A percentile compares a stretch with the other conserved stretches of the same genome.
These are phyloP conservation scores for Fulvia fulva DNA, from an alignment of 2,329 filamentous ascomycete species.

Conservation along the genomic window DNA sequence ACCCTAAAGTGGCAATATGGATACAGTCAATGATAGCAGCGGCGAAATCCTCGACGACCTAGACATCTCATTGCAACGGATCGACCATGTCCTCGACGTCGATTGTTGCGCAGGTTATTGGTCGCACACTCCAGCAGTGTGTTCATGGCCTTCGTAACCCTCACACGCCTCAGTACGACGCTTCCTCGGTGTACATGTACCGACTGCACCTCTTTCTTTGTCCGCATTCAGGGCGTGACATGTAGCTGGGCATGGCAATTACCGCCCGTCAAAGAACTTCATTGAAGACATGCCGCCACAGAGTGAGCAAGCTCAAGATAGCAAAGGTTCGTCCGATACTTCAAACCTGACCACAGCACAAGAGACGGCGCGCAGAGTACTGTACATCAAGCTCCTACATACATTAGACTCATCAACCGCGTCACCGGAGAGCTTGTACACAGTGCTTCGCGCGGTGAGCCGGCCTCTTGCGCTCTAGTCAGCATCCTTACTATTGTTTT, in stretches of 20 bases:
- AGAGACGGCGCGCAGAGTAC: slow-evolving; percentile 19
- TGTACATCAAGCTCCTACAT: slow-evolving; percentile 3
- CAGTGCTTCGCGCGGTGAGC: slow-evolving; percentile 19
- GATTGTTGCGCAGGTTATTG: neutral
- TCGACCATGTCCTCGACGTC: neutral
- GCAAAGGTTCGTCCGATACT: slow-evolving; percentile 13
- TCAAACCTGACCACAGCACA: slow-evolving; percentile 15
- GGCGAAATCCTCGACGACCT: neutral
- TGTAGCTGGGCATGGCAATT: slow-evolving; percentile 17
- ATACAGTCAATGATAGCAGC: neutral
- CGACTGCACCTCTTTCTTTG: slow-evolving; percentile 19
- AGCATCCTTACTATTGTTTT: slow-evolving; percentile 3
- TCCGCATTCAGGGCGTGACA: slow-evolving; percentile 22
- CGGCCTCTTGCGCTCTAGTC: slow-evolving; percentile 23
- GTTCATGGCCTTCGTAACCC: neutral
- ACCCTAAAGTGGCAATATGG: neutral
- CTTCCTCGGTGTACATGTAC: neutral
- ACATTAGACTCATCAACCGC: neutral
- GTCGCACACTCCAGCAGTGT: neutral
- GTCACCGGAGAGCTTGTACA: neutral
- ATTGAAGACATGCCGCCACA: slow-evolving; percentile 23
- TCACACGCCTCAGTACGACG: neutral
- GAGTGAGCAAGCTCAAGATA: slow-evolving; percentile 17
- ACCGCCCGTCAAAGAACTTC: slow-evolving; percentile 23
- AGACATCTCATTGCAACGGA: neutral